Conservation (phyloP, 176 grass and related monocot species). For the Musa troglodytarum region DNA sequence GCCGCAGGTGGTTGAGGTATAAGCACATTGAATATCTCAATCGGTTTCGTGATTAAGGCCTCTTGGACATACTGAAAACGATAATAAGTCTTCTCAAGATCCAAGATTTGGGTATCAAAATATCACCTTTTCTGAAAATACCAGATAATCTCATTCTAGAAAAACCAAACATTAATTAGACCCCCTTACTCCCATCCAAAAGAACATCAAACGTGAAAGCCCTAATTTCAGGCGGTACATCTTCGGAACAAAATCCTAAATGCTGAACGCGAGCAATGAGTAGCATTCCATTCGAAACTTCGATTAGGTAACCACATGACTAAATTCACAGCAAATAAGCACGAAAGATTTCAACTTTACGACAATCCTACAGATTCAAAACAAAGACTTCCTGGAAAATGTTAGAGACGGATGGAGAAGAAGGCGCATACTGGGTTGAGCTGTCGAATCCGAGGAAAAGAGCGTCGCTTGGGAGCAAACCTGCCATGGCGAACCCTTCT, state of each 20-base stretch:
- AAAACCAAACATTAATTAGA: too few relatives aligned
- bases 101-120: neutral
- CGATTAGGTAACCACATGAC: neutral
- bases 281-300: neutral
- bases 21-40: too few relatives aligned
- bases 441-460: slow-evolving; percentile 92
- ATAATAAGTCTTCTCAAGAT: neutral
- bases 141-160: neutral
- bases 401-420: too few relatives aligned
- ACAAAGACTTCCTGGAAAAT: neutral
- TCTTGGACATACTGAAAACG: too few relatives aligned
- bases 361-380: neutral
- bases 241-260: neutral
- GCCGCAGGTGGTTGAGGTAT: too few relatives aligned
- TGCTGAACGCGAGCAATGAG: neutral
- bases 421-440: slow-evolving; percentile 70
- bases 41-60: too few relatives aligned
- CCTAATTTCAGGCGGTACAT: neutral
- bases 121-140: neutral
- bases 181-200: neutral
- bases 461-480: slow-evolving; percentile 42
- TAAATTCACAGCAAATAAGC: neutral
- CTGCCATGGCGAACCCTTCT: slow-evolving; percentile 23
- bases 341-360: neutral
- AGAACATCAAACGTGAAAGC: neutral